Percentiles rank a stretch among this genome's conserved stretches.
Evolutionary conservation across 257 asterid genomes (phyloP).

Genomic region (Penstemon barbatus): DNA sequence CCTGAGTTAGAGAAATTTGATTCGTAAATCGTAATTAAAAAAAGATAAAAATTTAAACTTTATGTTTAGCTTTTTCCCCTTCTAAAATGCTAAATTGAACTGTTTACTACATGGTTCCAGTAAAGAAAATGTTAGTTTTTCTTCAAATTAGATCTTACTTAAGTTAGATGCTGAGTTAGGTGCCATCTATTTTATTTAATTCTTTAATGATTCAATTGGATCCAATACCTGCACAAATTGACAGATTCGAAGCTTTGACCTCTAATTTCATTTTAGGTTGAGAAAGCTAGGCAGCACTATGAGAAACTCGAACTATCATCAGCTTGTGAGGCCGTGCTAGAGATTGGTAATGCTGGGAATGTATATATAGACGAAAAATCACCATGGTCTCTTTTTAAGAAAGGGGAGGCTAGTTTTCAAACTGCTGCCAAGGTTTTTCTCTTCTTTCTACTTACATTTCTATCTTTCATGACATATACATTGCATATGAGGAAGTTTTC

Average conservation of each 20-base stretch:
- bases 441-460: constrained; percentile 5
- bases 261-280: constrained; percentile 12
- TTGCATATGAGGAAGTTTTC: neutral
- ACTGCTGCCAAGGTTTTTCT: constrained; percentile 82
- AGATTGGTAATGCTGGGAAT: constrained; percentile 87
- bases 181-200: neutral
- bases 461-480: neutral
- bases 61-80: too few relatives aligned
- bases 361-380: constrained; percentile 70
- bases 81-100: too few relatives aligned
- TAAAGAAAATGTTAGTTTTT: too few relatives aligned
- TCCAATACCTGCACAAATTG: neutral
- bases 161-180: neutral
- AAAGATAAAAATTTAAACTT: too few relatives aligned
- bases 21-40: too few relatives aligned
- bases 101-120: too few relatives aligned
- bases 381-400: constrained; percentile 93
- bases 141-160: neutral
- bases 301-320: constrained; percentile 77
- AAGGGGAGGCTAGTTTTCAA: constrained; percentile 74
- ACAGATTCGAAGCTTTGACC: neutral
- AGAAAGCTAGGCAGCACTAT: constrained; percentile 61
- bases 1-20: constrained; percentile 19
- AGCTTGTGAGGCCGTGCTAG: constrained; percentile 87
- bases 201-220: neutral